These are phyloP conservation scores for Neurospora intermedia DNA, from an alignment of 495 filamentous ascomycete species.

Conservation along the genomic window DNA sequence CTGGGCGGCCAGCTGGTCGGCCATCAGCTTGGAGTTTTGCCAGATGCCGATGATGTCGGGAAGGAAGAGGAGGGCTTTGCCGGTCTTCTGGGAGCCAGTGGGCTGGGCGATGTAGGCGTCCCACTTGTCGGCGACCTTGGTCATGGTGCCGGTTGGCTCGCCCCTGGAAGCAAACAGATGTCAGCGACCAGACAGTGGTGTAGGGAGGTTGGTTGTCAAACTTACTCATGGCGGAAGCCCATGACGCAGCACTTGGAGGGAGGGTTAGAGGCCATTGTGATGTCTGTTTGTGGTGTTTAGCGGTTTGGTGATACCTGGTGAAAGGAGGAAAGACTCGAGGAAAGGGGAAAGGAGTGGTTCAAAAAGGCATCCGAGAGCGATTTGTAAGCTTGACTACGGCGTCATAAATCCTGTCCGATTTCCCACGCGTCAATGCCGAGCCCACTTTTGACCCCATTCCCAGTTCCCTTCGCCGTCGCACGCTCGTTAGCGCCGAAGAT, in stretches of 20 bases:
- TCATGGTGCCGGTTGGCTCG: slow-evolving; percentile 28
- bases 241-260: slow-evolving; percentile 25
- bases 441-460: neutral
- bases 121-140: slow-evolving; percentile 33
- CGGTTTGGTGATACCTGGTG: neutral
- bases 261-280: slow-evolving; percentile 25
- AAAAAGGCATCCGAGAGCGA: neutral
- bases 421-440: neutral
- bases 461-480: neutral
- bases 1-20: slow-evolving; percentile 73
- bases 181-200: neutral
- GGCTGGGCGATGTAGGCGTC: slow-evolving; percentile 42
- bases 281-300: neutral
- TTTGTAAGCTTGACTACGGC: neutral
- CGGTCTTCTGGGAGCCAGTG: slow-evolving; percentile 34
- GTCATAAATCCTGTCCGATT: neutral
- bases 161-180: slow-evolving; percentile 8
- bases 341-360: neutral
- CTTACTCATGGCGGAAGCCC: slow-evolving; percentile 25
- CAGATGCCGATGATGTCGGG: slow-evolving; percentile 64
- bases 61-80: slow-evolving; percentile 38
- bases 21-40: slow-evolving; percentile 67
- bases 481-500: neutral
- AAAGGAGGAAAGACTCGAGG: neutral
- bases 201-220: neutral